Base-by-base conservation (phyloP, 1,284 basidiomycete genomes). In the Marasmius tenuissimus region DNA sequence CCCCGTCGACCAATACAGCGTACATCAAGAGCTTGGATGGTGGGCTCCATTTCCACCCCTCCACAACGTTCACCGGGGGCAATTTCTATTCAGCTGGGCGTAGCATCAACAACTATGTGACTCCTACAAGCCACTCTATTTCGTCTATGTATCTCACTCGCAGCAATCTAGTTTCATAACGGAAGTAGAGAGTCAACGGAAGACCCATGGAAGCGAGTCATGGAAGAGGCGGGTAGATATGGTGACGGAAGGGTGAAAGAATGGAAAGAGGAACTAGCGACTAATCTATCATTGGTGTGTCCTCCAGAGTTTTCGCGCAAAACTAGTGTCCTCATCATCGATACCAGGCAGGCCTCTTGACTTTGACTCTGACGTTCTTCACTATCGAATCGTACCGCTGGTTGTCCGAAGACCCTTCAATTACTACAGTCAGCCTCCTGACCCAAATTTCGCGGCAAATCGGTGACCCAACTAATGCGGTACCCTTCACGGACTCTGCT, bases 351-450 rank as follows among this genome's bases (percentile, higher is more conserved):
- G 33, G 35, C 4, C 50, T 60, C 3, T 54, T 53, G 18, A 54
- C 59, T 4, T 37, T 37, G 0, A 53, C 37, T 20, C 18, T 53
- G 10, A 60, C 50, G 9, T 39, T 39, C 18, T 60, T 60, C 18
- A 42, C 53, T 35, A 60, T 55, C 16, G 50, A 60, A 45, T 34
- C 27, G 10, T 60, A 60, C 35, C n/a, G 53, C 33, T 53, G 49
- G 48, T 33, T 60, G 11, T 37, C 35, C 33, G 38, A 55, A 12
- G 51, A 60, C 12, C 59, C 50, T 27, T 20, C 34, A 10, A 14
- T 20, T 11, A 11, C 40, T 4, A 20, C 50, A 12, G 51, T 34
- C 14, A 40, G 20, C 10, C 27, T 35, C 22, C 59, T 60, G 7
- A 47, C 14, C 22, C 35, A 54, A n/a, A 60, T 60, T 11, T 55